A percentile compares a stretch with the other conserved stretches of the same genome.
Evolutionary conservation across 1,139 yeast genomes (phyloP).

Genomic region (Magnusiomyces paraingens): DNA sequence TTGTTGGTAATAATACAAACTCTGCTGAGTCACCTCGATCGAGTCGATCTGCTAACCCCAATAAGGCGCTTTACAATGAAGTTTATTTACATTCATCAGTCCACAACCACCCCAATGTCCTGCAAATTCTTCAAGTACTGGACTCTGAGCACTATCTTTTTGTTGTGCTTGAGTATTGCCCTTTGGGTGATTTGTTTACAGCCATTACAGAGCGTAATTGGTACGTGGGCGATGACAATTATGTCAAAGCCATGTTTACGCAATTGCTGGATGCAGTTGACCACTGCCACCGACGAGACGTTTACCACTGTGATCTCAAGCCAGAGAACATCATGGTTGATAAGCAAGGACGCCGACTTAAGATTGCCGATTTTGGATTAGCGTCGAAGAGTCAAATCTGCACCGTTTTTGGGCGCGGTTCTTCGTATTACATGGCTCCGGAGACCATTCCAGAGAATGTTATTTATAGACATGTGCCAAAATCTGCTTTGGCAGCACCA

Average conservation of each 20-base stretch:
- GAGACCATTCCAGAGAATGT: slow-evolving; percentile 48
- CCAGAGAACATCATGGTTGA: slow-evolving; percentile 81
- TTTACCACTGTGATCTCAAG: slow-evolving; percentile 85
- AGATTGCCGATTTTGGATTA: slow-evolving; percentile 80
- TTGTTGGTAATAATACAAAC: slow-evolving; percentile 21
- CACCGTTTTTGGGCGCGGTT: slow-evolving; percentile 74
- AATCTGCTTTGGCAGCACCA: neutral
- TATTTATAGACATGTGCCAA: slow-evolving; percentile 23
- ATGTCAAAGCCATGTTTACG: slow-evolving; percentile 65
- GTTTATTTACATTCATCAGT: slow-evolving; percentile 66
- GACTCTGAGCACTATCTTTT: slow-evolving; percentile 40
- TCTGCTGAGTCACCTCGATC: slow-evolving; percentile 8
- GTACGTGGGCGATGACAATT: slow-evolving; percentile 45
- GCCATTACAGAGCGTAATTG: slow-evolving; percentile 66
- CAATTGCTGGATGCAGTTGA: slow-evolving; percentile 70
- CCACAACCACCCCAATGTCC: slow-evolving; percentile 69
- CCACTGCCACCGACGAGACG: slow-evolving; percentile 58
- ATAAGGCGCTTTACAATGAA: slow-evolving; percentile 46
- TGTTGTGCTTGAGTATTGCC: slow-evolving; percentile 74
- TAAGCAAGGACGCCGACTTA: slow-evolving; percentile 51
- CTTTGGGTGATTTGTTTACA: slow-evolving; percentile 76
- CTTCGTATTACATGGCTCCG: slow-evolving; percentile 90
- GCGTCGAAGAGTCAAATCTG: slow-evolving; percentile 57
- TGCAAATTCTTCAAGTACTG: slow-evolving; percentile 68
- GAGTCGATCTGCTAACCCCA: slow-evolving; percentile 17